phyloP scores from a whole-genome alignment of 148 eudicot genomes.

The Persicaria tinctoria region DNA sequence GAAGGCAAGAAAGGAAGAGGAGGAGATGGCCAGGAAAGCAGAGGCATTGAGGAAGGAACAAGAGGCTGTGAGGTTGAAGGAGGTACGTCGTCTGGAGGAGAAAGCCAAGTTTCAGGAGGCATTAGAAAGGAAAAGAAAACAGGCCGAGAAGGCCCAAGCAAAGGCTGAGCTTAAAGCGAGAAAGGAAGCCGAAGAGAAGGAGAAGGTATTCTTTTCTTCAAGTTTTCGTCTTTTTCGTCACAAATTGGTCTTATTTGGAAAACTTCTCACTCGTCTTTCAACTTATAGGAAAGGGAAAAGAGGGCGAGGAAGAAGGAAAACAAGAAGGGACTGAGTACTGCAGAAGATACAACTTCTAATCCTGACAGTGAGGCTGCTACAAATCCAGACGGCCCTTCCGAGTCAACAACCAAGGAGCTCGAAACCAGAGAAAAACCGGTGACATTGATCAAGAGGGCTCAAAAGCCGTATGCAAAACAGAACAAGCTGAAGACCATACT shows the following conservation, averaged over 20 bases:
- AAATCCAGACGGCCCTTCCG: conserved; percentile 23
- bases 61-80: conserved; percentile 63
- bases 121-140: conserved; percentile 63
- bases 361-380: conserved; percentile 30
- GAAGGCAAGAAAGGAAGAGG: conserved; percentile 50
- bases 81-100: conserved; percentile 57
- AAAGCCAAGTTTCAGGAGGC: conserved; percentile 79
- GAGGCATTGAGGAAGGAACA: conserved; percentile 45
- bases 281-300: conserved; percentile 73
- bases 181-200: conserved; percentile 80
- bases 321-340: conserved; percentile 29
- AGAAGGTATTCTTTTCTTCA: conserved; percentile 42
- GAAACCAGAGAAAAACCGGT: conserved; percentile 32
- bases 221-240: too few relatives aligned
- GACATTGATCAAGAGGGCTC: conserved; percentile 32
- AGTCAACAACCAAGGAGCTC: conserved; percentile 27
- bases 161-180: conserved; percentile 65
- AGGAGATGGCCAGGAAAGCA: conserved; percentile 50
- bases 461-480: conserved; percentile 42
- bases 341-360: conserved; percentile 23
- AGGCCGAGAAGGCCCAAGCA: conserved; percentile 63
- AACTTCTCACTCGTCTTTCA: neutral
- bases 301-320: conserved; percentile 81
- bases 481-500: conserved; percentile 60
- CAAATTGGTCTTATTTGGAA: neutral